Evolutionary conservation across 805 yeast species (phyloP), one percentile per base, ranked within the genome.

Genomic region (Metschnikowia noctiluminum): DNA sequence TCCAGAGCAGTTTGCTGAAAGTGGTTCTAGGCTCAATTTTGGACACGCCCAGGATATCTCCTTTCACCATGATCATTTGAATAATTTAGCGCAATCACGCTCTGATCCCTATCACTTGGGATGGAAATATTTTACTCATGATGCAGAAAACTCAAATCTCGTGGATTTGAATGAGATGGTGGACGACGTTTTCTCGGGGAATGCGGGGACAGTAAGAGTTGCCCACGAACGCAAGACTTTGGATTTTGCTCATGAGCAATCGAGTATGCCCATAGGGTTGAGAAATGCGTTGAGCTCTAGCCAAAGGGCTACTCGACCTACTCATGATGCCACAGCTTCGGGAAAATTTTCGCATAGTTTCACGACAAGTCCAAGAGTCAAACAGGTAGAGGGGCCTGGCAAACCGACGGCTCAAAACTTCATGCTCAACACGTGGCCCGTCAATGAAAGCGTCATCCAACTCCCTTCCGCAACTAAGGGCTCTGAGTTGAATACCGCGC

Each of bases 111-210:
- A 41, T 32, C 49, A 41, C 15, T 30, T 31, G 26, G 49, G 49
- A 11, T 46, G 49, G 49, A 46, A 35, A 36, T 41, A 32, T 16
- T 37, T 31, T 14, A 42, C 16, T 26, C 42, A 46, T 14, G 49
- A 46, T 2, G 14, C 28, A 15, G 49, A 46, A 6, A 34, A 13
- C 16, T 12, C 39, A 7, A 37, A 38, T 21, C 36, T 26, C 3
- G 32, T 47, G 36, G 50, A 47, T n/a, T 47, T 47, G 28, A 36
- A 42, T n/a, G 50, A 47, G 16, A 47, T 47, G 50, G 50, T 47
- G 8, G 50, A 47, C 11, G 50, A 46, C 1, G 46, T 47, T 3
- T 47, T 47, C 21, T 21, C 50, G 10, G 45, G 40, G 10, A 38
- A 28, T 35, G 14, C 36, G 6, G 28, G 36, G n/a, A 26, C 43